Evolutionary conservation across 345 rosid genomes (phyloP), one percentile per base, ranked within the genome.

Genomic region (Gossypium australe): DNA sequence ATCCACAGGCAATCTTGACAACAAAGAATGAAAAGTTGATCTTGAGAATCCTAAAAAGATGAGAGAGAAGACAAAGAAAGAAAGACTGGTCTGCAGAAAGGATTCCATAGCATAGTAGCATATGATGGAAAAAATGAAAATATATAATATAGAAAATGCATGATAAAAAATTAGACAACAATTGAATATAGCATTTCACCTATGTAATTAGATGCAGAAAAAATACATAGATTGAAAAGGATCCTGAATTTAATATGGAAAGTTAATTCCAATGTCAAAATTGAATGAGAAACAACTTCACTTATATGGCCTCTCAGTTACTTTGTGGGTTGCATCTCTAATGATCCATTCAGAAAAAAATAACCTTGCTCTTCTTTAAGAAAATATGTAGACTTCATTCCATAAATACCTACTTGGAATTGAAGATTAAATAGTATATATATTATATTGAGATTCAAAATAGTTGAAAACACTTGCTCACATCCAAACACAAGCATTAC

Each of bases 401-500:
- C 44, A 34, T 69, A 29, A 34, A 10, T 34, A 77, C 44, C 70
- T 63, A 63, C 14, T 20, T 45, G 49, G 53, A 48, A 67, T 76
- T 27, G 25, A 73, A 56, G 34, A 70, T 72, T 20, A 71, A 34
- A 56, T 48, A 58, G 55, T n/a, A 51, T n/a, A 44, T 4, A 41
- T 20, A 9, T n/a, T 38, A 49, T 24, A n/a, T 24, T 43, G 60
- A 55, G 65, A 52, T 25, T 7, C 16, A 72, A 41, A 71, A 16
- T 20, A 29, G 74, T 22, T 73, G 55, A 61, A 58, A 58, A 55
- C 13, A 44, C 9, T 62, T 43, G 73, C 61, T 72, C 53, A 65
- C 9, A 80, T 75, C 63, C 68, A 67, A 70, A 74, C 16, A 58
- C 16, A 68, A 74, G 34, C 57, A 75, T 78, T 95, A 95, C 99